Evolutionary conservation across 2,329 filamentous ascomycete species (phyloP), one percentile per base, ranked within the genome.

Genomic region (Dactylellina haptotyla): DNA sequence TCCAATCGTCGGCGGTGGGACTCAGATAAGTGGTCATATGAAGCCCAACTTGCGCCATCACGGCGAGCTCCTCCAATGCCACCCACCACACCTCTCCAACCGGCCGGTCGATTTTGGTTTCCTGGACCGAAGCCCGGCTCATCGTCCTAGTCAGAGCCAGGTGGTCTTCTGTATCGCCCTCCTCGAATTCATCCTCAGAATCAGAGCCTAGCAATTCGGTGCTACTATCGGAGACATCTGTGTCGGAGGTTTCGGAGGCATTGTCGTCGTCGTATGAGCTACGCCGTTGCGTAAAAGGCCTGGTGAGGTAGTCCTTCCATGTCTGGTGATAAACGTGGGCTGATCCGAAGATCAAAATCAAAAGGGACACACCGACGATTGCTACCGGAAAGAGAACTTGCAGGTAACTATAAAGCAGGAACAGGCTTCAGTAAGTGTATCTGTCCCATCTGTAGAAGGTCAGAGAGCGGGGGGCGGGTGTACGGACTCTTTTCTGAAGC

Each of bases 341-440:
- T 12, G 61, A 66, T 46, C 70, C 70, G 50, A 75, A 18, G 69
- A 85, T 77, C 65, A 97, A 85, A 77, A 88, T 84, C 58, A 90
- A 80, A 76, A 93, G 80, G 4, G 95, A 98, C 25, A 90, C 77
- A 75, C 82, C 85, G 80, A 93, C 87, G 67, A 90, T 84, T 74
- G 89, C 82, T 73, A 95, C 83, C 62, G 95, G 95, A 62, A 98
- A 85, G 50, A 96, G 84, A 73, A 91, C 87, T 81, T 91, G 89
- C 61, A 96, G 86, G 80, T 91, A 93, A 81, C 91, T 94, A 80
- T 71, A 75, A 72, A 50, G 4, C 18, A 16, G 16, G 45, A 43
- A 4, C 12, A 23, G 62, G 12, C n/a, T 5, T 23, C 23, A 43
- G 30, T 54, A 25, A n/a, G 26, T 18, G 10, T 18, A 16, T 1